Evolutionary conservation across 1,139 yeast species (phyloP).

Genomic region (Pichia sp.): DNA sequence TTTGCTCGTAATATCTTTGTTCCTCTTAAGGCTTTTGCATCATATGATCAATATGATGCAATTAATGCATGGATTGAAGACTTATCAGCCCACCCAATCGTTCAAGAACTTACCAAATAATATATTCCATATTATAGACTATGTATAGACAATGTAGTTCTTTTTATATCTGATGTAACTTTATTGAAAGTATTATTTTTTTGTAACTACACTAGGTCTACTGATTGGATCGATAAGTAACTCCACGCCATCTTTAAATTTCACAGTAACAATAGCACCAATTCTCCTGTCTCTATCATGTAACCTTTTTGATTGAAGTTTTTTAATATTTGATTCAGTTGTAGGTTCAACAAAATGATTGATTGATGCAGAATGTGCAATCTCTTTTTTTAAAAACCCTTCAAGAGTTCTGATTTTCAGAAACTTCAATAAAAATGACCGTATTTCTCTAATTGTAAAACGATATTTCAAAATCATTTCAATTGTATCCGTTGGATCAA

Average conservation of each 20-base stretch:
- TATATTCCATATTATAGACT: too few species aligned
- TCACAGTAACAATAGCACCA: slow-evolving; percentile 24
- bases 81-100: too few species aligned
- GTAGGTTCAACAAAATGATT: slow-evolving; percentile 12
- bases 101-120: not conserved
- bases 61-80: slow-evolving; percentile 14
- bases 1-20: not conserved
- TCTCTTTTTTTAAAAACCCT: slow-evolving; percentile 19
- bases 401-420: slow-evolving; percentile 29
- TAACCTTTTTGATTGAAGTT: slow-evolving; percentile 18
- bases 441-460: slow-evolving; percentile 40
- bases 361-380: not conserved
- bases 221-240: slow-evolving; percentile 27
- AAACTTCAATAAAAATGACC: slow-evolving; percentile 35
- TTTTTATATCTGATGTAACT: too few species aligned
- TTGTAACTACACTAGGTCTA: slow-evolving; percentile 18
- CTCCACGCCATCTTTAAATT: slow-evolving; percentile 22
- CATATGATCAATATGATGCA: too few species aligned
- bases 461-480: slow-evolving; percentile 39
- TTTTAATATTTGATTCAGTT: slow-evolving; percentile 15
- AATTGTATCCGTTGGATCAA: slow-evolving; percentile 32
- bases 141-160: too few species aligned
- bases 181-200: not conserved
- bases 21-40: too few species aligned
- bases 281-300: slow-evolving; percentile 14